Evolutionary conservation across 441 rosid species (phyloP).

Genomic region (Biscutella laevigata): DNA sequence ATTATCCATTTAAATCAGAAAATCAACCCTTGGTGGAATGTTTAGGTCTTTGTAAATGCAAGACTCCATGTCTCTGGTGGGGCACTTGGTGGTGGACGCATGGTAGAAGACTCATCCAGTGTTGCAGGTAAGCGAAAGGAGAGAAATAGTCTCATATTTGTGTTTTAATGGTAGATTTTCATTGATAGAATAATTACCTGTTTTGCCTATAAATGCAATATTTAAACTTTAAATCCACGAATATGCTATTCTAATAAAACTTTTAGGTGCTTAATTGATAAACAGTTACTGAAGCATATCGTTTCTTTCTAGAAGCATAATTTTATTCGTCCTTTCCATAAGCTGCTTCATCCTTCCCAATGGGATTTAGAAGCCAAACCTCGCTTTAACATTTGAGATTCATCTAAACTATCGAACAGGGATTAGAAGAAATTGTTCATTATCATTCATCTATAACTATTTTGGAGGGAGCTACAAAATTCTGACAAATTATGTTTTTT

Average conservation of each 20-base stretch:
- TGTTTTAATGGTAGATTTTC: neutral
- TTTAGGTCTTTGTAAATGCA: constrained; percentile 93
- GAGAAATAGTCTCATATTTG: neutral
- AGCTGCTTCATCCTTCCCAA: too few species aligned
- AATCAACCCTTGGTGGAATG: constrained; percentile 7
- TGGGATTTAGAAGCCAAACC: too few species aligned
- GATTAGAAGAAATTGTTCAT: too few species aligned
- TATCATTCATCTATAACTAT: too few species aligned
- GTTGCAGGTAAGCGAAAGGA: constrained; percentile 60
- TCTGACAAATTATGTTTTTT: too few species aligned
- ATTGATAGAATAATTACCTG: neutral
- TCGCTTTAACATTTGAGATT: too few species aligned
- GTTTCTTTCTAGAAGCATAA: too few species aligned
- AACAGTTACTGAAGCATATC: too few species aligned
- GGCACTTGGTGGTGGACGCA: constrained; percentile 99
- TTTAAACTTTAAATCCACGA: neutral
- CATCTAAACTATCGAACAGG: too few species aligned
- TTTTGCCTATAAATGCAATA: neutral
- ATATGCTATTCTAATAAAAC: neutral
- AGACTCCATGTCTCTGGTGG: constrained; percentile 99
- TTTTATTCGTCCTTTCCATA: too few species aligned
- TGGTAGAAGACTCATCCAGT: constrained; percentile 99
- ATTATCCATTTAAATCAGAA: constrained; percentile 7
- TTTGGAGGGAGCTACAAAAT: too few species aligned
- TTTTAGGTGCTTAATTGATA: too few species aligned